A percentile compares a stretch with the other conserved stretches of the same genome.
These are phyloP conservation scores for Cubamyces lactineus DNA, from an alignment of 768 basidiomycete species.

Conservation along the genomic window DNA sequence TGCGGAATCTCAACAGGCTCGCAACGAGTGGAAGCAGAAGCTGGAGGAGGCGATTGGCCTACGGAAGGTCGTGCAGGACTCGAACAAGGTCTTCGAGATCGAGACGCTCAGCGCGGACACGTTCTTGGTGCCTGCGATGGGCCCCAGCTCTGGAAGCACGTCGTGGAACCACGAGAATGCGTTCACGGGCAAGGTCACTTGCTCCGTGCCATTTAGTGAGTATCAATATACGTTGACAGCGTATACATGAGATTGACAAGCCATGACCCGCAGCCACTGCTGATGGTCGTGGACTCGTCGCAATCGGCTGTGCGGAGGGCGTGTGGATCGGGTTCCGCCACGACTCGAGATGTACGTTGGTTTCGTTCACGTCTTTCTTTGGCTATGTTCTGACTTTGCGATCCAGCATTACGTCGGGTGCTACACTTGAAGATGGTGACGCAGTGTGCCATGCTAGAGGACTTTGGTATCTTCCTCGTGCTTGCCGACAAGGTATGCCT, in stretches of 20 bases:
- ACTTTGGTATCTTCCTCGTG: slow-evolving; percentile 96
- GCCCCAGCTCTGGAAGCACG: slow-evolving; percentile 46
- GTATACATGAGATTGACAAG: slow-evolving; percentile 20
- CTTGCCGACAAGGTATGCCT: slow-evolving; percentile 80
- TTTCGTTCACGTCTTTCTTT: background rate
- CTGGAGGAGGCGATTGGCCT: slow-evolving; percentile 86
- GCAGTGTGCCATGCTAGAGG: slow-evolving; percentile 94
- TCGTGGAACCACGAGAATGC: slow-evolving; percentile 71
- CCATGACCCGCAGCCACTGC: slow-evolving; percentile 60
- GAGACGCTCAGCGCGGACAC: slow-evolving; percentile 89
- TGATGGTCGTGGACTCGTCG: slow-evolving; percentile 85
- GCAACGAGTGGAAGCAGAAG: slow-evolving; percentile 88
- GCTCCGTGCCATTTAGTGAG: slow-evolving; percentile 90
- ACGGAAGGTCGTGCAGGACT: slow-evolving; percentile 86
- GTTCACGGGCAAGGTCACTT: slow-evolving; percentile 86
- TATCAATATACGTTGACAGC: background rate
- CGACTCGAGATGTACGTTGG: slow-evolving; percentile 74
- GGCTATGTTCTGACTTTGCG: background rate
- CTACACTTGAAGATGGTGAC: slow-evolving; percentile 93
- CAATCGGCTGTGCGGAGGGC: slow-evolving; percentile 93
- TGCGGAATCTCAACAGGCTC: slow-evolving; percentile 75
- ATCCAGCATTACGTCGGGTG: slow-evolving; percentile 85
- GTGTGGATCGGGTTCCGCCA: slow-evolving; percentile 95
- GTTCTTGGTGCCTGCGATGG: slow-evolving; percentile 75
- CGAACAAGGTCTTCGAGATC: slow-evolving; percentile 93